Evolutionary conservation across 208 protist species (phyloP).

Genomic region (Vickermania spadyakhi): DNA sequence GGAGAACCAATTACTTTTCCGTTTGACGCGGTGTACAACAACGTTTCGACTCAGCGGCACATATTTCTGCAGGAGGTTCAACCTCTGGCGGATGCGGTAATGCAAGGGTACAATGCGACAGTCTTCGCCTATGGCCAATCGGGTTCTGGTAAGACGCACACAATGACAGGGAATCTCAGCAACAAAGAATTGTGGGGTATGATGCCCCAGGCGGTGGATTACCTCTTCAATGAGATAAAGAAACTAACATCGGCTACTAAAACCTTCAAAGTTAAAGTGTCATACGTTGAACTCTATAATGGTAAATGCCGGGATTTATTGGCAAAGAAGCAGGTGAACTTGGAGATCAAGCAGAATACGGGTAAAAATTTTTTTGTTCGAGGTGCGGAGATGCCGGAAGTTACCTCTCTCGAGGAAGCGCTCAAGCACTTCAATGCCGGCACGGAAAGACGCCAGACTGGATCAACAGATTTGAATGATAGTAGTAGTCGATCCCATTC

Average conservation of each 20-base stretch:
- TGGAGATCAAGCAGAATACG: slow-evolving; percentile 90
- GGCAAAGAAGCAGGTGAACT: slow-evolving; percentile 59
- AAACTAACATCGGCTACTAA: slow-evolving; percentile 74
- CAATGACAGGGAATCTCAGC: slow-evolving; percentile 84
- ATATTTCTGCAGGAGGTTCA: slow-evolving; percentile 87
- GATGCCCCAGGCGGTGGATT: slow-evolving; percentile 86
- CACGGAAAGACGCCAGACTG: slow-evolving; percentile 81
- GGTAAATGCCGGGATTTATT: slow-evolving; percentile 85
- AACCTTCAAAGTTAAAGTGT: slow-evolving; percentile 83
- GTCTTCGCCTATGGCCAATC: slow-evolving; percentile 91
- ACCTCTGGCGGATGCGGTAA: slow-evolving; percentile 74
- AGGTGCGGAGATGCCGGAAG: slow-evolving; percentile 84
- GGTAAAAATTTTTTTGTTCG: slow-evolving; percentile 90
- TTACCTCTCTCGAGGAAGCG: slow-evolving; percentile 74
- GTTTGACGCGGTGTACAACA: slow-evolving; percentile 90
- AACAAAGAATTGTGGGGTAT: slow-evolving; percentile 80
- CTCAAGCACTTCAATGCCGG: slow-evolving; percentile 84
- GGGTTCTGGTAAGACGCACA: slow-evolving; percentile 88
- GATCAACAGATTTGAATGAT: slow-evolving; percentile 88
- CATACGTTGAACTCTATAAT: slow-evolving; percentile 89
- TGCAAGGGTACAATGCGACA: slow-evolving; percentile 90
- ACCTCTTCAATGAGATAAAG: slow-evolving; percentile 81
- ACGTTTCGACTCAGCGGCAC: slow-evolving; percentile 87
- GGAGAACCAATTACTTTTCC: slow-evolving; percentile 79
- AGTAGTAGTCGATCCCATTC: slow-evolving; percentile 87